phyloP scores from a whole-genome alignment of 1,284 basidiomycete genomes.

The Sporisorium exsertum region DNA sequence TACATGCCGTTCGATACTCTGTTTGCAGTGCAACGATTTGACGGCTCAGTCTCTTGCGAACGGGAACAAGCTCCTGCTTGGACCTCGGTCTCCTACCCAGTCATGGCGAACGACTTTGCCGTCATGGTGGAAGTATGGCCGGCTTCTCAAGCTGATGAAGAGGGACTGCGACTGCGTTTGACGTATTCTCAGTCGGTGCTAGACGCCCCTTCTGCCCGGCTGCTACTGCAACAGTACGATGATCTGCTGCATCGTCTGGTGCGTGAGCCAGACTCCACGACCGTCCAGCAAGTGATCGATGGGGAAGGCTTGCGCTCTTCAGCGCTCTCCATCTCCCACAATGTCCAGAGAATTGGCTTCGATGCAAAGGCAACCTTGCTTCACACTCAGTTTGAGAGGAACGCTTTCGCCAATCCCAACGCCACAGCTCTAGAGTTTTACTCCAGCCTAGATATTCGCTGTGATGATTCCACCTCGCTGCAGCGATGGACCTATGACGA shows the following conservation, averaged over 20 bases:
- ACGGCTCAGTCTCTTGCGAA: not conserved
- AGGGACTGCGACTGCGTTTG: constrained; percentile 3
- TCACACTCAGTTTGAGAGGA: constrained; percentile 19
- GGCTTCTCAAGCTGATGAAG: not conserved
- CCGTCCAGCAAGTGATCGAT: constrained; percentile 4
- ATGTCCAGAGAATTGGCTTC: not conserved
- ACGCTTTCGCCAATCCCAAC: not conserved
- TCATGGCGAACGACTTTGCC: constrained; percentile 36
- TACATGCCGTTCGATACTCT: constrained; percentile 31
- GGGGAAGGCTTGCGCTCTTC: constrained; percentile 8
- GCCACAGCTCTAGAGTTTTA: constrained; percentile 20
- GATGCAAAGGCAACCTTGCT: not conserved
- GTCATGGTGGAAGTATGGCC: constrained; percentile 35
- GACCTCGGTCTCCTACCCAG: constrained; percentile 13
- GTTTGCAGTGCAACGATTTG: constrained; percentile 28
- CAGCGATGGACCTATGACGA: constrained; percentile 19
- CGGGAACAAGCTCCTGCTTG: constrained; percentile 3
- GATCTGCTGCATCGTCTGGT: constrained; percentile 13
- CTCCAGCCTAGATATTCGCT: not conserved
- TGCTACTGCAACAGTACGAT: constrained; percentile 24
- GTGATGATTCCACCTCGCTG: not conserved
- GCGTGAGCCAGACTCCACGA: constrained; percentile 4
- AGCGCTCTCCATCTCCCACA: constrained; percentile 2
- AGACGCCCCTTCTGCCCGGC: constrained; percentile 10
- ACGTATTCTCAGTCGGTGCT: constrained; percentile 19